Evolutionary conservation across 2,329 filamentous ascomycete genomes (phyloP), one percentile per base, ranked within the genome.

Genomic region (Fusarium phyllophilum): DNA sequence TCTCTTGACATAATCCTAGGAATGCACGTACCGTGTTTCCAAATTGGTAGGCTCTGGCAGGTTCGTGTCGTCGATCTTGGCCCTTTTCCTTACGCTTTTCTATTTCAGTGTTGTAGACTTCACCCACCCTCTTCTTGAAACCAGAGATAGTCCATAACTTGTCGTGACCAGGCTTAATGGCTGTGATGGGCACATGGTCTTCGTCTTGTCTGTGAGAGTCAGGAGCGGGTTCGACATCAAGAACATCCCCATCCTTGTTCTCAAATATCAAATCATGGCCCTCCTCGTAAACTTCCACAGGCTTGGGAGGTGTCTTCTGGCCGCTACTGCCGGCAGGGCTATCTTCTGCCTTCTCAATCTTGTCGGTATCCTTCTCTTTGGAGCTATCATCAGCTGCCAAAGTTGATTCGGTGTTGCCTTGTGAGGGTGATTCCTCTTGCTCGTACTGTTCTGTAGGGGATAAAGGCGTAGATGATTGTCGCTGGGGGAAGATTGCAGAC

Each of bases 1-100:
- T 36, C 13, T 5, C 20, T 46, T 9, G 41, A 24, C 26, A 22
- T 5, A 44, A 33, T 41, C 14, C 10, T 11, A 20, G 5, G 10
- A 24, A n/a, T 24, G 7, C 51, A 81, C 88, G 81, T 85, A 91
- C 89, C 48, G 89, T 95, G 79, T 94, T 95, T 72, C 94, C 94
- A 78, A 94, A 96, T 75, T 95, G 93, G 79, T 95, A 97, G 10
- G 94, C 94, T 54, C 92, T 86, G n/a, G 94, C 94, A 18, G 93
- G 93, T 62, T 93, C 92, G 74, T 90, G 88, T 73, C 85, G 88
- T 59, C 89, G 86, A 42, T 91, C 89, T 81, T 91, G 90, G 46
- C 85, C 85, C 77, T 91, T 93, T 22, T 86, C 85, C 75, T 91
- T 93, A 29, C 90, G 87, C 77, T 90, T 89, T 55, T 89, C 83